Evolutionary conservation across 768 basidiomycete species (phyloP).

Genomic region (Tephrocybe sp.): DNA sequence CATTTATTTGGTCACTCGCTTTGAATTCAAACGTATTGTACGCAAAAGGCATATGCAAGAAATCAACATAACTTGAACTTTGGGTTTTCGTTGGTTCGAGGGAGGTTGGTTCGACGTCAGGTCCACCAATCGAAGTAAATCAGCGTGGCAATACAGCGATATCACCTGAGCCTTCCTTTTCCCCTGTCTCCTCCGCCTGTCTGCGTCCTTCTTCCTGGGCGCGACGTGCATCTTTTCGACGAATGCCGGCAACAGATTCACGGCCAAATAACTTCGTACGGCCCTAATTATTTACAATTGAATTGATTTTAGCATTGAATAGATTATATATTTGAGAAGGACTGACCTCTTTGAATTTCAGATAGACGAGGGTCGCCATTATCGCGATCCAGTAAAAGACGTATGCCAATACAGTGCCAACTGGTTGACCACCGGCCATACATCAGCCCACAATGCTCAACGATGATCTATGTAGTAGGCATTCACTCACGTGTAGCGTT

Average conservation of each 20-base stretch:
- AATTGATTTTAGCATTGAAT: not conserved
- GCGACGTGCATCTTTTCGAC: slow-evolving; percentile 25
- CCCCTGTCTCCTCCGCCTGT: not conserved
- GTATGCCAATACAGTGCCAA: slow-evolving; percentile 82
- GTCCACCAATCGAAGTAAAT: no score
- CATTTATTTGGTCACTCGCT: no score
- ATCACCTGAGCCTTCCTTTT: slow-evolving; percentile 1
- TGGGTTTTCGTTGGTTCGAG: no score
- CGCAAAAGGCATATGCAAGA: no score
- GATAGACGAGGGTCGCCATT: slow-evolving; percentile 58
- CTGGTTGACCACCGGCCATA: slow-evolving; percentile 22
- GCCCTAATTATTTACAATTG: slow-evolving; percentile 41
- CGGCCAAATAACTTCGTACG: slow-evolving; percentile 58
- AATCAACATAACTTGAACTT: no score
- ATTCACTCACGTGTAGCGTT: slow-evolving; percentile 62
- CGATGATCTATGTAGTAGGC: not conserved
- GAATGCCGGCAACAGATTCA: slow-evolving; percentile 49
- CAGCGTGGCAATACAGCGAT: slow-evolving; percentile 3
- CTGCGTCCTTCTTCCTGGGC: slow-evolving; percentile 7
- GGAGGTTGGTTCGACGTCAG: no score
- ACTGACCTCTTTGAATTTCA: slow-evolving; percentile 63
- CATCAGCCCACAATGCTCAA: not conserved
- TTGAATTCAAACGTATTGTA: no score
- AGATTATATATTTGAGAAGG: not conserved
- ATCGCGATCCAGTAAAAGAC: slow-evolving; percentile 91